Evolutionary conservation across 768 basidiomycete genomes (phyloP).

Genomic region (Phanerodontia chrysosporium): DNA sequence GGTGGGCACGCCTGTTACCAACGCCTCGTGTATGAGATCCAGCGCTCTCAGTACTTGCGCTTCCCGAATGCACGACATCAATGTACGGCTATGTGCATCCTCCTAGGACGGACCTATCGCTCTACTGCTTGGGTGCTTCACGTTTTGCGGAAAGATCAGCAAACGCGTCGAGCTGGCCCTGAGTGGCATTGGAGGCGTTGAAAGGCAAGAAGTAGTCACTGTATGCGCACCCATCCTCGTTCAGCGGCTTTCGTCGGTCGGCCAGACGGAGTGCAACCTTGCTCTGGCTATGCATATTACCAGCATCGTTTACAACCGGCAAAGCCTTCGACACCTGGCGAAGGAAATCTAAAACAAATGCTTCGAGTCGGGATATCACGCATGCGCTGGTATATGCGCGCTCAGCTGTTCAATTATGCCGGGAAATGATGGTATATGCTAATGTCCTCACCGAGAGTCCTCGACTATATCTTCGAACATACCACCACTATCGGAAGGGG

Average conservation of each 20-base stretch:
- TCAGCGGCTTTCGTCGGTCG: conserved; percentile 30
- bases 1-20: conserved; percentile 44
- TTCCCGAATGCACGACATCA: conserved; percentile 23
- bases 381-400: conserved; percentile 9
- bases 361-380: conserved; percentile 16
- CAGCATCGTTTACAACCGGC: neutral
- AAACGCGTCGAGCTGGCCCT: conserved; percentile 23
- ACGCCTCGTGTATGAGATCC: conserved; percentile 66
- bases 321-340: conserved; percentile 17
- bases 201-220: neutral
- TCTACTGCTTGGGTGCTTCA: conserved; percentile 32
- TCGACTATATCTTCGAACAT: neutral
- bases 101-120: conserved; percentile 36
- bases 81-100: neutral
- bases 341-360: conserved; percentile 18
- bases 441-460: neutral
- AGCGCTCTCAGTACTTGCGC: conserved; percentile 68
- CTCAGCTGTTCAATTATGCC: too few relatives aligned
- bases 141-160: conserved; percentile 35
- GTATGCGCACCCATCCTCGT: conserved; percentile 26
- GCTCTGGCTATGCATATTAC: neutral
- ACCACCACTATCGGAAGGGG: neutral
- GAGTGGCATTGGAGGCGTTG: neutral
- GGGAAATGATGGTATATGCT: too few relatives aligned
- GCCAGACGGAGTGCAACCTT: conserved; percentile 33